Conservation (phyloP, 495 filamentous ascomycete species). For the Penicillium coprophilum region DNA sequence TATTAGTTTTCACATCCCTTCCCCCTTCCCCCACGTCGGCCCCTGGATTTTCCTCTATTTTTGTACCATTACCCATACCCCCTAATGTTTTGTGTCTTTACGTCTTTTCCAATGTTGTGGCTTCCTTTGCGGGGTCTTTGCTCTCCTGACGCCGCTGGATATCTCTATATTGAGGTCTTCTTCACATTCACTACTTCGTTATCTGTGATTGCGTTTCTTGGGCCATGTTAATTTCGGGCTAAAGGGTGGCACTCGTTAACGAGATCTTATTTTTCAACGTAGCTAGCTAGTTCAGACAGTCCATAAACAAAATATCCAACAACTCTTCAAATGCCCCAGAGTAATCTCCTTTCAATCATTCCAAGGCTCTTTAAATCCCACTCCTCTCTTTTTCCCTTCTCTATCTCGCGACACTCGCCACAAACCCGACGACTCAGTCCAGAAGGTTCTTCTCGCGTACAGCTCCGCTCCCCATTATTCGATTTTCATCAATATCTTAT, state of each 20-base stretch:
- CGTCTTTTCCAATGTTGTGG: slow-evolving; percentile 16
- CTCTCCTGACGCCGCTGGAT: not conserved
- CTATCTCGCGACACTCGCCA: too few relatives aligned
- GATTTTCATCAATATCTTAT: too few relatives aligned
- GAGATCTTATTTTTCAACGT: not conserved
- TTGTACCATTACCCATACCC: slow-evolving; percentile 44
- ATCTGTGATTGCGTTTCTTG: not conserved
- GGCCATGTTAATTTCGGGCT: not conserved
- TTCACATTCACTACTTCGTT: not conserved
- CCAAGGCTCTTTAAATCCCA: too few relatives aligned
- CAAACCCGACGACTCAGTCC: too few relatives aligned
- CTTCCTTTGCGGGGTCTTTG: not conserved
- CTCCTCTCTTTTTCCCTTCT: too few relatives aligned
- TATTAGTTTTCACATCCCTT: slow-evolving; percentile 50
- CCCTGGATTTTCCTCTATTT: slow-evolving; percentile 13
- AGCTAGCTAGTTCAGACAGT: slow-evolving; percentile 5
- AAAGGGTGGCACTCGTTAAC: not conserved
- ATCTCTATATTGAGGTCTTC: not conserved
- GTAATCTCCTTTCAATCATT: too few relatives aligned
- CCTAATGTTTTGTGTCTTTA: slow-evolving; percentile 29
- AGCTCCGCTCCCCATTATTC: too few relatives aligned
- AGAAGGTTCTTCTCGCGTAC: too few relatives aligned
- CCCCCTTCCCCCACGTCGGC: slow-evolving; percentile 3
- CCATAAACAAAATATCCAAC: not conserved
- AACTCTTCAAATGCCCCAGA: not conserved